phyloP scores from a whole-genome alignment of 192 early-diverging fungal species.

The Physocladia obscura region DNA sequence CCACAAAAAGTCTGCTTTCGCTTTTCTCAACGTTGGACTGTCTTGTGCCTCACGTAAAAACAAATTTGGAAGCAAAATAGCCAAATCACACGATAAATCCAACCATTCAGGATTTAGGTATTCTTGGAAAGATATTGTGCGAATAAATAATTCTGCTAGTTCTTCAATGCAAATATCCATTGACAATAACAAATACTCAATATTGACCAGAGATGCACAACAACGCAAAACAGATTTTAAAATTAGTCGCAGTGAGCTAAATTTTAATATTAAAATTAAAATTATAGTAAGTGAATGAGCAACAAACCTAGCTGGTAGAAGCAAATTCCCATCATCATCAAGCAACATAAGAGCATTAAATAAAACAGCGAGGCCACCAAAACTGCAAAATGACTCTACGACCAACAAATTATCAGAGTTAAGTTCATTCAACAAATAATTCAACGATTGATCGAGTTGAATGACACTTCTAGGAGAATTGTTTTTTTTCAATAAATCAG shows the following conservation, averaged over 20 bases:
- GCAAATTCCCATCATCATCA: constrained; percentile 2
- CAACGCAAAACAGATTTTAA: background rate
- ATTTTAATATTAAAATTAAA: background rate
- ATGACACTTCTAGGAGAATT: background rate
- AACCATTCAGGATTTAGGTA: background rate
- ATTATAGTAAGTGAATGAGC: background rate
- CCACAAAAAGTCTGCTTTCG: constrained; percentile 24
- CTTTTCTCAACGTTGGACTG: background rate
- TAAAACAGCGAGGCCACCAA: constrained; percentile 6
- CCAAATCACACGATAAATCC: background rate
- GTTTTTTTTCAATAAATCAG: background rate
- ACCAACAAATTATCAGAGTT: background rate
- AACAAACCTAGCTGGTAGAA: background rate
- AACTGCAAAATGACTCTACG: constrained; percentile 15
- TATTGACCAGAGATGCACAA: background rate
- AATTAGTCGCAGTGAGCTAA: background rate
- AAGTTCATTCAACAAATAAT: background rate
- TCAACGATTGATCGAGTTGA: background rate
- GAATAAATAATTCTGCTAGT: constrained; percentile 13
- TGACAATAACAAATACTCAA: constrained; percentile 20
- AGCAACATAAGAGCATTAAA: constrained; percentile 14
- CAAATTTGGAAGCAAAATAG: background rate
- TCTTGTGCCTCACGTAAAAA: background rate
- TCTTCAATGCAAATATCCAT: constrained; percentile 23
- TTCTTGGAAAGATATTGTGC: constrained; percentile 10